phyloP scores from a whole-genome alignment of 2,329 filamentous ascomycete species.

The Chaetomiaceae sp. region DNA sequence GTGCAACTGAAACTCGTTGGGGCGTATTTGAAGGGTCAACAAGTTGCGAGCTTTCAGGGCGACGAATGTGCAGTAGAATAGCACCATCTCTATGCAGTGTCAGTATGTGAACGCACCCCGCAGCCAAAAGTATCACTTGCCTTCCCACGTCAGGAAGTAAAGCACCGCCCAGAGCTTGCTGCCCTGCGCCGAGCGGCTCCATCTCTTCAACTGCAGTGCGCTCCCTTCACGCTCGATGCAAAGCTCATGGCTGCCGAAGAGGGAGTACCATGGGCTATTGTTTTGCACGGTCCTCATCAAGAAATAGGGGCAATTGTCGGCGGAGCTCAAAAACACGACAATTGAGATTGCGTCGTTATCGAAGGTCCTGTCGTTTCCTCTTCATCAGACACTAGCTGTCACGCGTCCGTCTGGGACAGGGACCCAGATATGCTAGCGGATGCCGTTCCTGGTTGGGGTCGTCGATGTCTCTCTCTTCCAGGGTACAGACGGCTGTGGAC shows the following conservation, averaged over 20 bases:
- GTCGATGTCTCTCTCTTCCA: neutral
- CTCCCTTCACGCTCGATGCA: conserved; percentile 46
- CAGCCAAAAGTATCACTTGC: conserved; percentile 32
- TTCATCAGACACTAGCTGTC: neutral
- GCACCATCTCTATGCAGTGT: conserved; percentile 46
- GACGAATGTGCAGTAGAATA: conserved; percentile 55
- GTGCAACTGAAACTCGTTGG: conserved; percentile 41
- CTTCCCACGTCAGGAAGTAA: conserved; percentile 57
- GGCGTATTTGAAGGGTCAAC: conserved; percentile 40
- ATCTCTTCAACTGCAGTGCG: conserved; percentile 47
- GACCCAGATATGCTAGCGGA: no score
- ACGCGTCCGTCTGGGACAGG: no score
- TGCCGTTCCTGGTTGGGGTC: neutral
- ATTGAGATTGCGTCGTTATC: conserved; percentile 52
- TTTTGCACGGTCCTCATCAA: conserved; percentile 41
- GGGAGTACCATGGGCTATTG: conserved; percentile 40
- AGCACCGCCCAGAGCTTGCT: conserved; percentile 51
- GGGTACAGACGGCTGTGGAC: conserved; percentile 10
- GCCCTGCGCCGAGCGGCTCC: conserved; percentile 41
- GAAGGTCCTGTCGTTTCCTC: conserved; percentile 40
- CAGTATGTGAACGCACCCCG: no score
- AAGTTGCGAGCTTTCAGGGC: conserved; percentile 49
- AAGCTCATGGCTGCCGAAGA: conserved; percentile 50
- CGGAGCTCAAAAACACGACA: conserved; percentile 45
- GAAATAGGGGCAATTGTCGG: conserved; percentile 42